phyloP scores from a whole-genome alignment of 2,329 filamentous ascomycete genomes.

The Aureobasidium sp. region DNA sequence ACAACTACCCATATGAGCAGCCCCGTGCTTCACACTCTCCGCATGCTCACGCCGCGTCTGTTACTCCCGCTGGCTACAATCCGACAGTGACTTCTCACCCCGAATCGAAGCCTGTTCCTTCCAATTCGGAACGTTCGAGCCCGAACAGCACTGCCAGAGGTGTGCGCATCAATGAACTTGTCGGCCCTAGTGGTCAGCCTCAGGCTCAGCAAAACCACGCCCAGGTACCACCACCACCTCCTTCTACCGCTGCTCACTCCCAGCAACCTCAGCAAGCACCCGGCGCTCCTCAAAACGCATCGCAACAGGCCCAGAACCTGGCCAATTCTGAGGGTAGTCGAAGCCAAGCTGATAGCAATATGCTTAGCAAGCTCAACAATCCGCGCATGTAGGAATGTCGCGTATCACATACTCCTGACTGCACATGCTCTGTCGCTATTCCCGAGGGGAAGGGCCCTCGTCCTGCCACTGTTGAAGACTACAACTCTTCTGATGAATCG shows the following conservation, averaged over 20 bases:
- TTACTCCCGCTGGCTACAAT: background rate
- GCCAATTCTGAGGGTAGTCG: constrained; percentile 31
- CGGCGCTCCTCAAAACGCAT: background rate
- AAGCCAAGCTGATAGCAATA: constrained; percentile 37
- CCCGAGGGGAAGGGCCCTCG: background rate
- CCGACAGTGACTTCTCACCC: constrained; percentile 19
- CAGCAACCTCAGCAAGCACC: constrained; percentile 13
- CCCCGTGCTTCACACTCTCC: constrained; percentile 37
- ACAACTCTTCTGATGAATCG: background rate
- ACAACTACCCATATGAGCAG: constrained; percentile 36
- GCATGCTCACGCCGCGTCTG: constrained; percentile 32
- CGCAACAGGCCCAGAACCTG: constrained; percentile 24
- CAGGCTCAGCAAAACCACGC: constrained; percentile 11
- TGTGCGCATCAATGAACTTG: constrained; percentile 25
- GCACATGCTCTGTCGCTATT: background rate
- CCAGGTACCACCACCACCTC: constrained; percentile 6
- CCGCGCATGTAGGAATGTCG: constrained; percentile 11
- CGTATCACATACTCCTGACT: background rate
- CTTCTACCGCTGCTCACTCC: constrained; percentile 14
- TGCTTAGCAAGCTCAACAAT: constrained; percentile 36
- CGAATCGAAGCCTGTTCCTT: constrained; percentile 22
- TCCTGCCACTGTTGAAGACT: background rate
- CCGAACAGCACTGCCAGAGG: constrained; percentile 25
- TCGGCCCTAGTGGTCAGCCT: constrained; percentile 24
- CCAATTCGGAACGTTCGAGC: constrained; percentile 32